These are phyloP conservation scores for Aureobasidium sp. DNA, from an alignment of 2,329 filamentous ascomycete genomes.

Conservation along the genomic window DNA sequence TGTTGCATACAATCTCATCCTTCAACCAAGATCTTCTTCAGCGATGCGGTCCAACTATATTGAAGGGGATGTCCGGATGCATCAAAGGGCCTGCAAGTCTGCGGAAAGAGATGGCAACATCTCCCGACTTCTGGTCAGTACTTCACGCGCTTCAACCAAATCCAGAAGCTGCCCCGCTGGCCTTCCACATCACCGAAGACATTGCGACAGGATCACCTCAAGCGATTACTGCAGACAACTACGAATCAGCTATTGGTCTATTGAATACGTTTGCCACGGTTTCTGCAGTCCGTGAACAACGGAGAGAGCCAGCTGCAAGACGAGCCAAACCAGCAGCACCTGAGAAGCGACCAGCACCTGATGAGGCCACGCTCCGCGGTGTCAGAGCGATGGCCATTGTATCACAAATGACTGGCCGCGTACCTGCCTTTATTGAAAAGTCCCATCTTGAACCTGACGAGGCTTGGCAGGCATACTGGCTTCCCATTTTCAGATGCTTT, in stretches of 20 bases:
- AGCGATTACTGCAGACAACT: constrained; percentile 90
- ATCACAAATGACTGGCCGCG: constrained; percentile 70
- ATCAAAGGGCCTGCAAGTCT: constrained; percentile 69
- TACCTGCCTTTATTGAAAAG: constrained; percentile 80
- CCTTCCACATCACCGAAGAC: constrained; percentile 80
- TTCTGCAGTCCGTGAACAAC: constrained; percentile 62
- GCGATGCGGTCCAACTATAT: constrained; percentile 64
- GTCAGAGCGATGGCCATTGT: constrained; percentile 74
- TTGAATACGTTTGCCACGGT: constrained; percentile 85
- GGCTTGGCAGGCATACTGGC: constrained; percentile 98
- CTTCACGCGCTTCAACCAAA: constrained; percentile 65
- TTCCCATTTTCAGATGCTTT: constrained; percentile 82
- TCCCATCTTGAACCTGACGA: constrained; percentile 65
- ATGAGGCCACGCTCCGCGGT: constrained; percentile 65
- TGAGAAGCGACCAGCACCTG: constrained; percentile 30
- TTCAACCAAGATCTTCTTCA: constrained; percentile 71
- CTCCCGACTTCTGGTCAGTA: constrained; percentile 94
- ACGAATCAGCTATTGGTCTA: constrained; percentile 75
- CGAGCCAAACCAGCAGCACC: constrained; percentile 42
- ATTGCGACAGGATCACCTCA: constrained; percentile 63
- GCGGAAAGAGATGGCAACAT: constrained; percentile 87
- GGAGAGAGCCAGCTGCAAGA: constrained; percentile 28
- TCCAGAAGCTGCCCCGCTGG: constrained; percentile 59
- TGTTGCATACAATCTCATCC: constrained; percentile 84
- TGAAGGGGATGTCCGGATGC: constrained; percentile 72